Conservation (phyloP, 768 basidiomycete species). For the Artomyces pyxidatus region DNA sequence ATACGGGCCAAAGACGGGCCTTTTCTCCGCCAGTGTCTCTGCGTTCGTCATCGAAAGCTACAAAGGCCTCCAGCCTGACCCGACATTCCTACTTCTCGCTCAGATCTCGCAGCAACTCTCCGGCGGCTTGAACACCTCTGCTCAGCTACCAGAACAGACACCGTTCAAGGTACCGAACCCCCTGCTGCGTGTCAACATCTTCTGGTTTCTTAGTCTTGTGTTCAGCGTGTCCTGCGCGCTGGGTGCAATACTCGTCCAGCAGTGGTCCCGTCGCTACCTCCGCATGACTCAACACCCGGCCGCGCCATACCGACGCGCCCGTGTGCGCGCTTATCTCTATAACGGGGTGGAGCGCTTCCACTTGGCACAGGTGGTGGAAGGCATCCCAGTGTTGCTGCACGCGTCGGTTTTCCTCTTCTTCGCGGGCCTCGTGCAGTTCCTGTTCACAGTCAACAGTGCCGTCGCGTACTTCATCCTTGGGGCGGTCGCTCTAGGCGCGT, state of each 20-base stretch:
- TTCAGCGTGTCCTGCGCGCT: slow-evolving; percentile 11
- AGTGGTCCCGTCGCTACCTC: slow-evolving; percentile 10
- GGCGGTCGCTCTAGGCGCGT: background rate
- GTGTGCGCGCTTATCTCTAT: slow-evolving; percentile 7
- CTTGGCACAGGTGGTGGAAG: slow-evolving; percentile 9
- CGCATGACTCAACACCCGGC: slow-evolving; percentile 1
- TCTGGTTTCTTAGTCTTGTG: slow-evolving; percentile 12
- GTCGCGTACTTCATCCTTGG: slow-evolving; percentile 2
- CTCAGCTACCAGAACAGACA: background rate
- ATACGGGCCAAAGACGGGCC: slow-evolving; percentile 1
- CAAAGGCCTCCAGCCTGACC: background rate
- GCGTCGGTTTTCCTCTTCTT: slow-evolving; percentile 10
- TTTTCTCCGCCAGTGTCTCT: background rate
- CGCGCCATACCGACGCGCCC: slow-evolving; percentile 5
- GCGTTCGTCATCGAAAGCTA: background rate
- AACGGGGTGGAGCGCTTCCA: slow-evolving; percentile 4
- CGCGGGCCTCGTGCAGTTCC: slow-evolving; percentile 9
- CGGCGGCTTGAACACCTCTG: background rate
- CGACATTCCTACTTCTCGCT: background rate
- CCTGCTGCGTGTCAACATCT: slow-evolving; percentile 6
- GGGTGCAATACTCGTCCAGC: slow-evolving; percentile 5
- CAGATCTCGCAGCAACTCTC: background rate
- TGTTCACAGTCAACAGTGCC: slow-evolving; percentile 2
- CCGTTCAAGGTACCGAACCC: background rate
- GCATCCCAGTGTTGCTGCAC: slow-evolving; percentile 11